A percentile compares a stretch with the other conserved stretches of the same genome.
Evolutionary conservation across 257 asterid genomes (phyloP).

Genomic region (Nicotiana tabacum): DNA sequence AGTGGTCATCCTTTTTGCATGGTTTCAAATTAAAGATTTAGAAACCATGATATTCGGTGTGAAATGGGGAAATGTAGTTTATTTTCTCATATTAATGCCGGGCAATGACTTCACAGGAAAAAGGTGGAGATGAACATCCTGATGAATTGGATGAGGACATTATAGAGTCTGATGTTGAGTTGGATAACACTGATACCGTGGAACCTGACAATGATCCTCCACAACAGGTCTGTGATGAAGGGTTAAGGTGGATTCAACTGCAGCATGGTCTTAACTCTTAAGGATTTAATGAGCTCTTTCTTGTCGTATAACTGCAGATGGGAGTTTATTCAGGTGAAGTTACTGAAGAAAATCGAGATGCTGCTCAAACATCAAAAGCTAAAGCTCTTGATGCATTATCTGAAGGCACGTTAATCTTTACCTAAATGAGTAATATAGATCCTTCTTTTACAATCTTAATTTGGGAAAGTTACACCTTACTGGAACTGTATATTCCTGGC

Average conservation of each 20-base stretch:
- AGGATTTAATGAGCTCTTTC: not conserved
- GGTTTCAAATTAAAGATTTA: not conserved
- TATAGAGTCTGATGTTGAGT: conserved; percentile 72
- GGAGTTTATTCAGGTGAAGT: conserved; percentile 62
- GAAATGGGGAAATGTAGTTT: not conserved
- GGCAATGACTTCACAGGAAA: conserved; percentile 31
- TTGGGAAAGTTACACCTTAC: not conserved
- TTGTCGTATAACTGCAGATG: conserved; percentile 40
- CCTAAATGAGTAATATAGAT: not conserved
- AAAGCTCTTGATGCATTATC: conserved; percentile 53
- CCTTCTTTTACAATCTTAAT: not conserved
- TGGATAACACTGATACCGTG: conserved; percentile 53
- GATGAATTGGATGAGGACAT: conserved; percentile 40
- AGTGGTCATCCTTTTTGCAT: not conserved
- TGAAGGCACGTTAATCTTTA: conserved; percentile 32
- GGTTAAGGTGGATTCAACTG: conserved; percentile 10
- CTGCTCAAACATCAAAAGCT: conserved; percentile 51
- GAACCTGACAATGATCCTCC: conserved; percentile 71
- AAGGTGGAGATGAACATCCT: conserved; percentile 22
- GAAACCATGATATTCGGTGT: not conserved
- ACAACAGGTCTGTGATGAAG: conserved; percentile 35
- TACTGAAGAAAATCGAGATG: conserved; percentile 55
- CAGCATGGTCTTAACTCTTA: not conserved
- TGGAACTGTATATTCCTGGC: conserved; percentile 10
- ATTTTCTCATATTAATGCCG: not conserved